Evolutionary conservation across 352 stramenopile genomes (phyloP).

Genomic region (Phytopythium kandeliae): DNA sequence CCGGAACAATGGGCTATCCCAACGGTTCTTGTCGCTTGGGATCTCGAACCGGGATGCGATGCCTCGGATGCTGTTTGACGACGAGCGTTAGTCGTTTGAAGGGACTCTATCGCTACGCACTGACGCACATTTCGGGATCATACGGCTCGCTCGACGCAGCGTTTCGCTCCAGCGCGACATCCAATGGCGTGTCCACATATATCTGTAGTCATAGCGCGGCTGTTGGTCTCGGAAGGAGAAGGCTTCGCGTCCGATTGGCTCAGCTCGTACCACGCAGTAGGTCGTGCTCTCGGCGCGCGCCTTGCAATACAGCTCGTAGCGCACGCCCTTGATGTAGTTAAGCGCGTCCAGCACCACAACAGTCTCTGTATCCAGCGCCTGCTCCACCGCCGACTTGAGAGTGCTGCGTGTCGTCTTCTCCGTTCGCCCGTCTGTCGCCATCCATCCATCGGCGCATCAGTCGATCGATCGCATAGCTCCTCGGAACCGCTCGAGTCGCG

Average conservation of each 20-base stretch:
- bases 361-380: slow-evolving; percentile 44
- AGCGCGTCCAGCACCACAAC: slow-evolving; percentile 92
- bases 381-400: slow-evolving; percentile 59
- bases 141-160: slow-evolving; percentile 24
- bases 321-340: slow-evolving; percentile 95
- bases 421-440: slow-evolving; percentile 30
- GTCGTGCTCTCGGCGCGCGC: slow-evolving; percentile 86
- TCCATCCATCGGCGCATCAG: background rate
- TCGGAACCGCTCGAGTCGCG: background rate
- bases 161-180: slow-evolving; percentile 56
- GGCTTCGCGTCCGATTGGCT: too few species aligned
- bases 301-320: slow-evolving; percentile 95
- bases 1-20: slow-evolving; percentile 88
- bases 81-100: background rate
- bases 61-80: slow-evolving; percentile 56
- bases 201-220: slow-evolving; percentile 16
- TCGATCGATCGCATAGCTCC: background rate
- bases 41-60: slow-evolving; percentile 88
- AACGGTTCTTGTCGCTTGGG: slow-evolving; percentile 90
- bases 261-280: slow-evolving; percentile 74
- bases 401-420: slow-evolving; percentile 73
- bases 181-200: slow-evolving; percentile 67
- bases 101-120: background rate
- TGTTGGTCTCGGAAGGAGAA: background rate
- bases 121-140: slow-evolving; percentile 32